Evolutionary conservation across 305 asterid genomes (phyloP).

Genomic region (Rubia peregrina): DNA sequence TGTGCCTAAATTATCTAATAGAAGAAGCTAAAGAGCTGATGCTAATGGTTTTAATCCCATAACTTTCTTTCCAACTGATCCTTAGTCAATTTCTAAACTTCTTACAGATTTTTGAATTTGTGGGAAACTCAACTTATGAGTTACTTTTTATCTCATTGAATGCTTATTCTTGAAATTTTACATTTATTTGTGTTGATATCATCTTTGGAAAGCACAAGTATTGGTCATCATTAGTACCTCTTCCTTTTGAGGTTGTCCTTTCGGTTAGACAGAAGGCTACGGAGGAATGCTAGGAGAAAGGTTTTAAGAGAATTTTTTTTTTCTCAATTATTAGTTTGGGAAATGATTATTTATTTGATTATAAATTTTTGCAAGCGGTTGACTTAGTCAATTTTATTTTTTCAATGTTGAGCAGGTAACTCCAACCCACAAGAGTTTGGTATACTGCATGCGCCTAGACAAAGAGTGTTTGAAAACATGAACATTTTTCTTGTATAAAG

Average conservation of each 20-base stretch:
- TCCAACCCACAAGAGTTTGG: constrained; percentile 24
- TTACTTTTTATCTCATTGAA: not conserved
- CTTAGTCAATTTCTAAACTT: not conserved
- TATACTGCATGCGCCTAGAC: not conserved
- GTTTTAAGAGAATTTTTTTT: constrained; percentile 21
- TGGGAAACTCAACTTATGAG: not conserved
- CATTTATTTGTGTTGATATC: constrained; percentile 80
- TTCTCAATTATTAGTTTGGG: not conserved
- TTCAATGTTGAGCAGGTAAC: constrained; percentile 40
- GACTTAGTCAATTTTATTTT: not conserved
- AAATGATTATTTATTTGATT: not conserved
- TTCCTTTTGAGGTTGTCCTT: constrained; percentile 85
- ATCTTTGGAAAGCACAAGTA: constrained; percentile 72
- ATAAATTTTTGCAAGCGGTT: not conserved
- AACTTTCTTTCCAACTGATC: not conserved
- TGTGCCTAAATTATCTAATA: too few relatives aligned
- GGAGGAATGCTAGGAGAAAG: constrained; percentile 72
- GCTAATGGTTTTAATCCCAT: not conserved
- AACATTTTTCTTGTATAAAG: not conserved
- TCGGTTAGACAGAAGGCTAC: constrained; percentile 98
- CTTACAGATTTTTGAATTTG: not conserved
- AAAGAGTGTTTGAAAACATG: not conserved
- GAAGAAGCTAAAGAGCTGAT: too few relatives aligned
- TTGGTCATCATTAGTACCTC: constrained; percentile 98
- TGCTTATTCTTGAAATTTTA: not conserved